Evolutionary conservation across 257 asterid genomes (phyloP), one percentile per base, ranked within the genome.

Genomic region (Gardenia jasminoides): DNA sequence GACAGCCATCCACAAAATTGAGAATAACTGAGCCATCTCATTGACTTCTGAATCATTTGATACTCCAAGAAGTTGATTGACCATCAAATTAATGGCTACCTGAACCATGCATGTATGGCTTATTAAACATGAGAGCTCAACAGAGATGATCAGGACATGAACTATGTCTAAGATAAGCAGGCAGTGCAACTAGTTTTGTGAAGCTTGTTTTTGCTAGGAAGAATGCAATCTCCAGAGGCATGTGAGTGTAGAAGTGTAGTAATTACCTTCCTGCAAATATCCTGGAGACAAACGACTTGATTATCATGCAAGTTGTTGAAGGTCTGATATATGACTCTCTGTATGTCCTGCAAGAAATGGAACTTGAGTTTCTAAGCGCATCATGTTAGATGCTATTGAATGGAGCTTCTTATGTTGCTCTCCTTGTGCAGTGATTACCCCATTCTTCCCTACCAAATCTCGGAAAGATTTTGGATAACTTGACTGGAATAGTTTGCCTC

Each of bases 1-100:
- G 97, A 86, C 98, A 94, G 17, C 98, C 98, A 80, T 94, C 98
- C 7, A 85, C 98, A 72, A 94, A 94, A 84, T 90, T 90, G 98
- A 94, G 91, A 94, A 94, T 86, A 80, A 78, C 80, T 83, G 86
- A 71, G 98, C 87, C 82, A 94, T 91, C 81, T 88, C 96, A 48
- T 89, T 84, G 85, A 94, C 97, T 80, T 94, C 93, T n/a, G 92
- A 84, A 77, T 92, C 97, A 43, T 91, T 88, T 50, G 96, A 87
- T 82, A 88, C 88, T 75, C 98, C 98, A 44, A 92, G 91, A 44
- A 94, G 93, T 84, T 94, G 98, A 87, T 92, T 94, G 47, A 87
- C 98, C 98, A 92, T 94, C 92, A 94, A 83, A 75, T 91, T 89
- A 71, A 94, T 94, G 39, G 98, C 98, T 41, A 90, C 86, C 97